Evolutionary conservation across 352 stramenopile species (phyloP), one percentile per base, ranked within the genome.

Genomic region (Elongisporangium undulatum): DNA sequence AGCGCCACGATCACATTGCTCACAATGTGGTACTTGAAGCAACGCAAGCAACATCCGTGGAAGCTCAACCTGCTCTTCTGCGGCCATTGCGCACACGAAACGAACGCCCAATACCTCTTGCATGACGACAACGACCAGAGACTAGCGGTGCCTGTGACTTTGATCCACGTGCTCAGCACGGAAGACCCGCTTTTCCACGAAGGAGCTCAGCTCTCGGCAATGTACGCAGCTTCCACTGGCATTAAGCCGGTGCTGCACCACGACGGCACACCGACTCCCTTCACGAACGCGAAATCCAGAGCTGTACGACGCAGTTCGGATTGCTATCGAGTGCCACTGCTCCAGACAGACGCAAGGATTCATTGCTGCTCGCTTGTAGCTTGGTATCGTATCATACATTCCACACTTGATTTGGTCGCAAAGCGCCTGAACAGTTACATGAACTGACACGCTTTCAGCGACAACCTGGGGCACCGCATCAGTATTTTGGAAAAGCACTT

Each of bases 101-200:
- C 63, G 9, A 58, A 60, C 8, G 45, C 65, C 17, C 74, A 71
- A 9, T 59, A 55, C 2, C 41, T 82, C n/a, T n/a, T n/a, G n/a
- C n/a, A n/a, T n/a, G n/a, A n/a, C n/a, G n/a, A n/a, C n/a, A n/a
- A n/a, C n/a, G n/a, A n/a, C n/a, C n/a, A n/a, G n/a, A n/a, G n/a
- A n/a, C n/a, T n/a, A n/a, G 58, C 64, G 48, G 68, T 89, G 38
- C 74, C 79, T n/a, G 74, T 84, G 19, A 72, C 79, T 29, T 89
- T 79, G 23, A 79, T 90, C 48, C 81, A 89, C 62, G 69, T 90
- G 22, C 26, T 85, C 6, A 79, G 81, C 19, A 84, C 85, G 63
- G 72, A 69, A 55, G 81, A 87, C 45, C 66, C 71, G 13, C 75
- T 82, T 61, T 74, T 68, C 20, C 51, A 61, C 3, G 67, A 70